Percentiles rank a stretch among this genome's conserved stretches.
Evolutionary conservation across 169 alveolate genomes (phyloP).

Genomic region (Babesia bovis): DNA sequence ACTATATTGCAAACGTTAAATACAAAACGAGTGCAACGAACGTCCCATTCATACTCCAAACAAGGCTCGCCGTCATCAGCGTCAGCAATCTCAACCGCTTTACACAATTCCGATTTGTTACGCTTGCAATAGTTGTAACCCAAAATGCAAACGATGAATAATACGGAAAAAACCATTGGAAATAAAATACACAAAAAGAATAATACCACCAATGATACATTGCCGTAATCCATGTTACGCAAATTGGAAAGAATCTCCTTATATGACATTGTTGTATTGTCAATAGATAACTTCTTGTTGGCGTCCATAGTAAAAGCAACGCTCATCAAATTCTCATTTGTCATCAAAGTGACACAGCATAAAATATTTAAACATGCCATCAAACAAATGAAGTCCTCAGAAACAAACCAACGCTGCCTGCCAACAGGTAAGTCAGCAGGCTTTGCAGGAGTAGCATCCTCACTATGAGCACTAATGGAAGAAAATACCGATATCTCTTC

Average conservation of each 20-base stretch:
- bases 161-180: slow-evolving; percentile 44
- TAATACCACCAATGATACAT: slow-evolving; percentile 34
- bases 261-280: slow-evolving; percentile 39
- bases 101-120: slow-evolving; percentile 2
- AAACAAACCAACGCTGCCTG: slow-evolving; percentile 53
- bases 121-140: slow-evolving; percentile 50
- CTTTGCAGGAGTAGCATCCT: neutral
- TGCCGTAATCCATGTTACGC: slow-evolving; percentile 19
- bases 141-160: slow-evolving; percentile 45
- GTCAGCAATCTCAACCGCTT: slow-evolving; percentile 19
- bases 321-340: slow-evolving; percentile 55
- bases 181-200: slow-evolving; percentile 40
- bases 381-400: slow-evolving; percentile 53
- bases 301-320: slow-evolving; percentile 57
- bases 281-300: slow-evolving; percentile 34
- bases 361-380: slow-evolving; percentile 45
- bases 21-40: slow-evolving; percentile 22
- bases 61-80: slow-evolving; percentile 10
- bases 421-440: neutral
- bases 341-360: slow-evolving; percentile 32
- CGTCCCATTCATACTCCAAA: slow-evolving; percentile 23
- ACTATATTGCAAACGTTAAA: slow-evolving; percentile 45
- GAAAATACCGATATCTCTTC: slow-evolving; percentile 8
- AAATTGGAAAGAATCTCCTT: slow-evolving; percentile 30
- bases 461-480: neutral